A percentile compares a stretch with the other conserved stretches of the same genome.
Conservation (phyloP, 73 alveolate species). For the Tetrahymena malaccensis region DNA sequence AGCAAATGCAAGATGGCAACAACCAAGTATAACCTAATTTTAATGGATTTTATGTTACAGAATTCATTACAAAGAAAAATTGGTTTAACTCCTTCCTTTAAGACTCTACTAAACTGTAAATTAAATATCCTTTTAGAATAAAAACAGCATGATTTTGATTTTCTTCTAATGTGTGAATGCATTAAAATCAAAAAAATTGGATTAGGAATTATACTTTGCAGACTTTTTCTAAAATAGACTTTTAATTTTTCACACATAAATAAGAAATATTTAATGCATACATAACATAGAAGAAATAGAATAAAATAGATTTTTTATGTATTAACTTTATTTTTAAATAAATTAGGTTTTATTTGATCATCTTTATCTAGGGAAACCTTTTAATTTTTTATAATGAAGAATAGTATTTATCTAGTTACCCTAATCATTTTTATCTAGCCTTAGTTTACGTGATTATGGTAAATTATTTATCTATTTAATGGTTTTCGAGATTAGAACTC, state of each 20-base stretch:
- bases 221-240: not conserved
- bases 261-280: too few relatives aligned
- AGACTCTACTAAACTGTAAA: not conserved
- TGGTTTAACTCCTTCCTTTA: not conserved
- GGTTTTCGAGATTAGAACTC: not conserved
- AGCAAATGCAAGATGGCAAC: not conserved
- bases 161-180: not conserved
- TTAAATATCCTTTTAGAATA: not conserved
- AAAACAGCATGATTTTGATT: not conserved
- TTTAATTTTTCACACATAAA: too few relatives aligned
- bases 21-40: not conserved
- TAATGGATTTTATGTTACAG: not conserved
- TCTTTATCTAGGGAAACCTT: not conserved
- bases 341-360: not conserved
- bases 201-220: not conserved
- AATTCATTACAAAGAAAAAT: not conserved
- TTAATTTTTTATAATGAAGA: not conserved
- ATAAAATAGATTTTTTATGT: not conserved
- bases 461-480: not conserved
- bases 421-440: not conserved
- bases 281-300: not conserved
- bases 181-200: not conserved
- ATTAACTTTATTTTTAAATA: not conserved
- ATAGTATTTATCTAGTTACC: not conserved
- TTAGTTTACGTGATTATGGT: not conserved